Conservation (phyloP, 805 yeast species). For the Candida hispaniensis region DNA sequence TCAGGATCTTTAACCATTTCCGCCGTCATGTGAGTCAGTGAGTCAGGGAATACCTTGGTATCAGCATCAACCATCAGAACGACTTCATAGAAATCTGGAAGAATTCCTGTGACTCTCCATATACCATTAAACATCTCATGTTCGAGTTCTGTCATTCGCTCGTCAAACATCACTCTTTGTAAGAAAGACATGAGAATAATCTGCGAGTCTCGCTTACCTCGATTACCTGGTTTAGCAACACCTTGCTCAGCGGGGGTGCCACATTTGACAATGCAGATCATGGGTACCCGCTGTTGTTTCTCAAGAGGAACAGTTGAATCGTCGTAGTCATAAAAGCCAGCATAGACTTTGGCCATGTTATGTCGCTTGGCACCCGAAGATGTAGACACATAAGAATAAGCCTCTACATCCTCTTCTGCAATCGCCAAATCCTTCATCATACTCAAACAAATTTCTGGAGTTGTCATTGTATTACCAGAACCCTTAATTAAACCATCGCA, state of each 20-base stretch:
- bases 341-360: slow-evolving; percentile 93
- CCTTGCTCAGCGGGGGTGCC: slow-evolving; percentile 78
- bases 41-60: slow-evolving; percentile 77
- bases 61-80: slow-evolving; percentile 93
- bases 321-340: slow-evolving; percentile 86
- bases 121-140: slow-evolving; percentile 63
- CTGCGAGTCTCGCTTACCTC: slow-evolving; percentile 95
- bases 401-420: slow-evolving; percentile 63
- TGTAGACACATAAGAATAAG: slow-evolving; percentile 88
- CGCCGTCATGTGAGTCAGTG: slow-evolving; percentile 78
- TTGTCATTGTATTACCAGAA: slow-evolving; percentile 74
- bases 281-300: slow-evolving; percentile 73
- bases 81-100: slow-evolving; percentile 71
- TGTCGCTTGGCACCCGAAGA: slow-evolving; percentile 92
- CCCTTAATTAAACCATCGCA: slow-evolving; percentile 96
- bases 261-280: slow-evolving; percentile 67
- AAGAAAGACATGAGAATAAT: slow-evolving; percentile 82
- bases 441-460: slow-evolving; percentile 80
- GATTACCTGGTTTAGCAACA: slow-evolving; percentile 74
- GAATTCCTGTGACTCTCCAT: slow-evolving; percentile 75
- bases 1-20: slow-evolving; percentile 77
- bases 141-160: slow-evolving; percentile 87
- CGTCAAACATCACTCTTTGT: slow-evolving; percentile 79
- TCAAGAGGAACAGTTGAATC: slow-evolving; percentile 63
- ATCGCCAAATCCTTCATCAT: slow-evolving; percentile 75